Evolutionary conservation across 177 flowering plant genomes (phyloP), one percentile per base, ranked within the genome.

Genomic region (Vitis hybrid): DNA sequence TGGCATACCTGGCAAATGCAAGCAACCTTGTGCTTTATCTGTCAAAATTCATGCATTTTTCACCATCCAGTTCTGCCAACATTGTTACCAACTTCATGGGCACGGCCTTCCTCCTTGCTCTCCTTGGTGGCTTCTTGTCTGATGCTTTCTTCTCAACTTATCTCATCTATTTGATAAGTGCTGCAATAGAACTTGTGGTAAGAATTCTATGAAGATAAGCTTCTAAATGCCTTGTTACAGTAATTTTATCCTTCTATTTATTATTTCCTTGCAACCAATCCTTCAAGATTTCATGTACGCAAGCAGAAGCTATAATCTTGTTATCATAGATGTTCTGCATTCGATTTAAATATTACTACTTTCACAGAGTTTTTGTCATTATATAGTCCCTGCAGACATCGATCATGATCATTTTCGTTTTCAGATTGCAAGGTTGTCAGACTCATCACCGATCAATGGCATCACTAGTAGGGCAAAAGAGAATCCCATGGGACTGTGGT

Each of bases 21-120:
- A 88, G 87, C 84, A 92, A 92, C 73, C 80, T 92, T 32, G 90
- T 92, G 18, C 74, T 77, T 4, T 92, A 90, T 68, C 74, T 92
- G 65, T 58, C 77, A 12, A 79, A 74, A 48, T 83, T 72, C 72
- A 90, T 90, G 94, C 87, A 90, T 68, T 80, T 85, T 21, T 82
- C 90, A 2, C 87, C 87, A 6, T 80, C 93, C 4, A 74, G 53
- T 66, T 74, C 94, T 3, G 87, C 97, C 48, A 91, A 80, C 74
- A 80, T 79, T 14, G 97, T 91, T 14, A 91, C 94, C 48, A 87
- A 86, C 73, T 91, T 91, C 82, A 88, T 88, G 92, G 97, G 97
- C 68, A 91, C 97, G 1, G 85, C 94, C 46, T 91, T 91, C 71
- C 82, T 91, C 21, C 91, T 90, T 0, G 88, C 97, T 11, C 84